Conservation (phyloP, 2,329 filamentous ascomycete genomes). For the Coniochaeta pulveracea region DNA sequence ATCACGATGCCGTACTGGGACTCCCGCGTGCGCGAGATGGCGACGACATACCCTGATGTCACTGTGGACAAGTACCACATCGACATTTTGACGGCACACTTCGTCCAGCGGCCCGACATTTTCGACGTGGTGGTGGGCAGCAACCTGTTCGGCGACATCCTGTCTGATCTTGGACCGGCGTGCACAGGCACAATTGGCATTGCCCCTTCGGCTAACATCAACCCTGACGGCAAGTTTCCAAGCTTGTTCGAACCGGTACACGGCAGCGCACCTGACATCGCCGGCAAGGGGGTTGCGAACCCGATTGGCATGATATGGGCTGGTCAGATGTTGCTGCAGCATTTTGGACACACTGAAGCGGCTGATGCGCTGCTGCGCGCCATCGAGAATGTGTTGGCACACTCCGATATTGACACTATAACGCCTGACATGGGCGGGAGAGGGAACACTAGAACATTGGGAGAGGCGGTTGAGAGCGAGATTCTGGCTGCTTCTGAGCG, state of each 20-base stretch:
- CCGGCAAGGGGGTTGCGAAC: conserved; percentile 50
- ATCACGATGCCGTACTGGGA: conserved; percentile 59
- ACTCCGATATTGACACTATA: conserved; percentile 36
- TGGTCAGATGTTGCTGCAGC: conserved; percentile 55
- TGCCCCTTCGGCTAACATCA: conserved; percentile 51
- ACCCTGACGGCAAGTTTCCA: conserved; percentile 46
- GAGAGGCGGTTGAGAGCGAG: conserved; percentile 32
- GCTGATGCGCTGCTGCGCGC: conserved; percentile 45
- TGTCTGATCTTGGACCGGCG: conserved; percentile 53
- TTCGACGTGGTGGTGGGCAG: conserved; percentile 52
- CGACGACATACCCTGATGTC: conserved; percentile 43
- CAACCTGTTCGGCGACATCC: conserved; percentile 49
- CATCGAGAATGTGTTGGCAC: conserved; percentile 43
- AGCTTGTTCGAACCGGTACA: conserved; percentile 55
- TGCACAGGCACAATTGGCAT: conserved; percentile 57
- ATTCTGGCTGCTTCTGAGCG: conserved; percentile 8
- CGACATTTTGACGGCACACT: conserved; percentile 51
- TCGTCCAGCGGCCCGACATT: conserved; percentile 43
- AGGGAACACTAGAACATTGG: conserved; percentile 45
- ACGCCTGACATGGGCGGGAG: conserved; percentile 50
- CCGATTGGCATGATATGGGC: conserved; percentile 60
- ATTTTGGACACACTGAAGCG: conserved; percentile 47
- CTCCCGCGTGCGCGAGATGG: conserved; percentile 40
- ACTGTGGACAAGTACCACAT: conserved; percentile 51
- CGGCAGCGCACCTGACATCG: conserved; percentile 53